phyloP scores from a whole-genome alignment of 2,329 filamentous ascomycete species.

The Cercospora zeae-maydis region DNA sequence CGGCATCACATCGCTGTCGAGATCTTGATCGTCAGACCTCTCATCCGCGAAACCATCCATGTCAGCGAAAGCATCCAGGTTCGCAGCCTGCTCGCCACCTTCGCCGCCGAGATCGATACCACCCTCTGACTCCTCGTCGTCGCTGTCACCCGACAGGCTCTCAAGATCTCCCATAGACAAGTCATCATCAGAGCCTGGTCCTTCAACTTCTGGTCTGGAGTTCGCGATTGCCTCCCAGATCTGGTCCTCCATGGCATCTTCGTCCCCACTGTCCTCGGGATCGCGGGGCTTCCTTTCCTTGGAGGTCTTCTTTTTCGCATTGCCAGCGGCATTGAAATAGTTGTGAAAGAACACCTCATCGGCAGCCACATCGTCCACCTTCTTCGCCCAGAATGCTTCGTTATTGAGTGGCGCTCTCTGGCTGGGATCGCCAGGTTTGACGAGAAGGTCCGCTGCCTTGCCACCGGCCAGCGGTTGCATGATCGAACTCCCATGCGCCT shows the following conservation, averaged over 20 bases:
- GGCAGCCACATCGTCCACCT: constrained; percentile 77
- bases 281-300: constrained; percentile 52
- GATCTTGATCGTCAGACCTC: constrained; percentile 50
- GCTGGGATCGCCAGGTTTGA: constrained; percentile 52
- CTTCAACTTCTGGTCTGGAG: constrained; percentile 73
- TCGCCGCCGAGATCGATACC: constrained; percentile 45
- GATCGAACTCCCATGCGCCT: constrained; percentile 77
- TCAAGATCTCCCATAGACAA: constrained; percentile 51
- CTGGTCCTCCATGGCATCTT: constrained; percentile 56
- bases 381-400: constrained; percentile 87
- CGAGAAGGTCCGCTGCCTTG: constrained; percentile 58
- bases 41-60: constrained; percentile 23
- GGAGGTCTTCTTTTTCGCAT: constrained; percentile 54
- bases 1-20: constrained; percentile 55
- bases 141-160: constrained; percentile 37
- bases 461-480: constrained; percentile 85
- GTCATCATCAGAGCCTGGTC: constrained; percentile 56
- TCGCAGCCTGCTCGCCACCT: constrained; percentile 36
- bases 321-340: constrained; percentile 74
- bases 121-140: constrained; percentile 46
- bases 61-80: constrained; percentile 43
- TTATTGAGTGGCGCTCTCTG: constrained; percentile 67
- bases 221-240: constrained; percentile 90
- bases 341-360: constrained; percentile 98
- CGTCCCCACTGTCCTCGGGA: constrained; percentile 43